Conservation (phyloP, 768 basidiomycete genomes). For the Leccinum barrowsii region DNA sequence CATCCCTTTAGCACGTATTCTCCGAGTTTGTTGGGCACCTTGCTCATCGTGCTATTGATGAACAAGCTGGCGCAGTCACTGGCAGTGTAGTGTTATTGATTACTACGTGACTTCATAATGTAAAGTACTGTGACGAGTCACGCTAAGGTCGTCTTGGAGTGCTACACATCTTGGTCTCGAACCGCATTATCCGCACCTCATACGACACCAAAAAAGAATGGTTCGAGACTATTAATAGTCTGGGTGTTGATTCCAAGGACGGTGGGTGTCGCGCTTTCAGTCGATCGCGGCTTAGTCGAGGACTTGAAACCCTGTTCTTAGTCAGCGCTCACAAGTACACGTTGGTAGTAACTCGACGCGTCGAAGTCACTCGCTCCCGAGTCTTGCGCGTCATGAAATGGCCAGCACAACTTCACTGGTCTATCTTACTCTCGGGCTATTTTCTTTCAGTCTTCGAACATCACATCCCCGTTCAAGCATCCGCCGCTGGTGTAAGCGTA, state of each 20-base stretch:
- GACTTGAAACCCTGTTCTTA: background rate
- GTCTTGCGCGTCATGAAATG: conserved; percentile 33
- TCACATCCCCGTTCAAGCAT: conserved; percentile 12
- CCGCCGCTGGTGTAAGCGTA: conserved; percentile 25
- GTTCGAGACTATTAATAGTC: too few relatives aligned
- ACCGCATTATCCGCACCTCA: too few relatives aligned
- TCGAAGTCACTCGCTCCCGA: too few relatives aligned
- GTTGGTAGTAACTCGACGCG: conserved; percentile 9
- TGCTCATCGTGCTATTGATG: conserved; percentile 39
- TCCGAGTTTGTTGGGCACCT: conserved; percentile 58
- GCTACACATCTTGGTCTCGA: too few relatives aligned
- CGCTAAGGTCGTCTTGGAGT: background rate
- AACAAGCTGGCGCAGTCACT: background rate
- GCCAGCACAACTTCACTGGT: conserved; percentile 44
- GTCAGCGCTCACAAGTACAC: conserved; percentile 13
- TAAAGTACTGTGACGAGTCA: background rate
- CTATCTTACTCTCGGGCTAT: conserved; percentile 41
- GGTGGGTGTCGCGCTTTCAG: background rate
- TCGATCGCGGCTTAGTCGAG: background rate
- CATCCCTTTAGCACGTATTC: conserved; percentile 76
- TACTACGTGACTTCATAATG: conserved; percentile 18
- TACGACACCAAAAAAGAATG: too few relatives aligned
- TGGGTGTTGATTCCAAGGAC: too few relatives aligned
- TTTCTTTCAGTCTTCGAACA: conserved; percentile 38
- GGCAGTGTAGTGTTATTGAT: background rate